Base-by-base conservation (phyloP, 1,284 basidiomycete species). In the Schizophyllum amplum region DNA sequence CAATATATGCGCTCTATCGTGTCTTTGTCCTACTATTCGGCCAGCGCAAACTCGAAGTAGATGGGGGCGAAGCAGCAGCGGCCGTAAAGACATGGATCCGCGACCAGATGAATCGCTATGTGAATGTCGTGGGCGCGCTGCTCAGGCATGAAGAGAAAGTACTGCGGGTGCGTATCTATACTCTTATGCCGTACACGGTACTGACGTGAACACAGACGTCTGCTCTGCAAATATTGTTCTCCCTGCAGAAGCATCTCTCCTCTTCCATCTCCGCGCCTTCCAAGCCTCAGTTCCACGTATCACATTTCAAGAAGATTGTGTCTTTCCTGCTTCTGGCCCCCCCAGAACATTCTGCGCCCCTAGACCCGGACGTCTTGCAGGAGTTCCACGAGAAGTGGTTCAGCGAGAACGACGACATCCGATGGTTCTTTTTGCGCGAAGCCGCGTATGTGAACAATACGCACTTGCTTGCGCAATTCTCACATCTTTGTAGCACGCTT, bases 341-440 rank as follows among this genome's bases (percentile, higher is more conserved):
- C 86, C 86, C 65, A 11, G 74, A 84, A 50, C 53, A 50, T 21
- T 20, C 20, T 2, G 11, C 48, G 3, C 13, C 48, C 48, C 65
- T 63, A 21, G 68, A 71, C 23, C 54, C 74, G 2, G 86, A 89
- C 61, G 83, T 92, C 7, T 71, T 81, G 22, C 76, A 84, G 54
- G 69, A 78, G 24, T 90, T 92, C 66, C 72, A 84, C 57, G 79
- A 82, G 46, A 83, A 78, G 9, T 92, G 86, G 84, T 78, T 92
- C 60, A 84, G 84, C 61, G 83, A 89, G 17, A 75, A 95, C 68
- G 92, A 95, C 62, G 97, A 98, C 68, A 77, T 98, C 24, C 84
- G 95, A 58, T 97, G 91, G 87, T 92, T 91, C 70, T 97, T 97
- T 73, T 81, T 98, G 59, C 83, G 90, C 46, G 94, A 97, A 65